Conservation (phyloP, 2,329 filamentous ascomycete species). For the Stagonosporopsis rhizophila region DNA sequence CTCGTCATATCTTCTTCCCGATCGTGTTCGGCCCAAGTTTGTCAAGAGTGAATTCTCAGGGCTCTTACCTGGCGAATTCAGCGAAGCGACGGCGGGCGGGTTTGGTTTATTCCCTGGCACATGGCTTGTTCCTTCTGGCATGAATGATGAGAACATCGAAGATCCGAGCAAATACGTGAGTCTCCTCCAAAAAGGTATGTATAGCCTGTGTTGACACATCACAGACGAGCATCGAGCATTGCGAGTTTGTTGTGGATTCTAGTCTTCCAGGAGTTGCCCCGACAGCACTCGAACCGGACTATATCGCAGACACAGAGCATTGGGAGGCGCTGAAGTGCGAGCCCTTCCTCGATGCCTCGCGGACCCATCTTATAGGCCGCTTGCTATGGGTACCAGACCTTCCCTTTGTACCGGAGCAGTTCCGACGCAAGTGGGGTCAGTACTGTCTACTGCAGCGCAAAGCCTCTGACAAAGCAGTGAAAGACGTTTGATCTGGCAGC, state of each 20-base stretch:
- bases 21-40: slow-evolving; percentile 85
- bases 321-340: slow-evolving; percentile 82
- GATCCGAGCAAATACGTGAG: slow-evolving; percentile 84
- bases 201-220: slow-evolving; percentile 20
- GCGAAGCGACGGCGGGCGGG: slow-evolving; percentile 68
- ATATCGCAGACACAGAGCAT: slow-evolving; percentile 72
- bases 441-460: slow-evolving; percentile 80
- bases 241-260: slow-evolving; percentile 87
- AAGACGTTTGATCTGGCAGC: not conserved
- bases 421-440: slow-evolving; percentile 80
- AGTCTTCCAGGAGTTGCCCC: slow-evolving; percentile 68
- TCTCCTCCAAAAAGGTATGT: not conserved
- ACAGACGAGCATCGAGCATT: slow-evolving; percentile 72
- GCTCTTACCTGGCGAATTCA: slow-evolving; percentile 88
- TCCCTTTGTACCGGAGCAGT: slow-evolving; percentile 71
- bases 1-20: slow-evolving; percentile 87
- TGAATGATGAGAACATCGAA: slow-evolving; percentile 92
- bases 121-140: slow-evolving; percentile 79
- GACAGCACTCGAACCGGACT: slow-evolving; percentile 79
- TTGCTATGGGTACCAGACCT: slow-evolving; percentile 82
- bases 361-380: slow-evolving; percentile 76
- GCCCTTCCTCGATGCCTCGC: slow-evolving; percentile 79
- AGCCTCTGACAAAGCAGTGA: not conserved
- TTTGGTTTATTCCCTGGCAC: slow-evolving; percentile 83
- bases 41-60: slow-evolving; percentile 89